Conservation (phyloP, 768 basidiomycete genomes). For the Suillus weaverae region DNA sequence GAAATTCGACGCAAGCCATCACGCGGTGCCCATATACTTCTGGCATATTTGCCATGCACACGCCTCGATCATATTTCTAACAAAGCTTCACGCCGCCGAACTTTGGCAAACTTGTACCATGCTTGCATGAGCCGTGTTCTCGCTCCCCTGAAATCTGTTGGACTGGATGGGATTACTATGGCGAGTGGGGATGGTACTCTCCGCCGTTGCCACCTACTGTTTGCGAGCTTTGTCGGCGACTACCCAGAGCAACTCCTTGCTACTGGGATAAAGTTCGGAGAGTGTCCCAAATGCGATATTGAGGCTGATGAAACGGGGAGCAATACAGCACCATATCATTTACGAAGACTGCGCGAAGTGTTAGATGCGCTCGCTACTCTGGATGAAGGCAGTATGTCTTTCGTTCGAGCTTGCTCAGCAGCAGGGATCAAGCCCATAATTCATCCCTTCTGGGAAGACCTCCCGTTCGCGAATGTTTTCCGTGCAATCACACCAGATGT, state of each 20-base stretch:
- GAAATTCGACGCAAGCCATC: conserved; percentile 12
- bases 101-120: conserved; percentile 11
- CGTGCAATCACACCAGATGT: conserved; percentile 32
- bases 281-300: conserved; percentile 5
- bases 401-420: conserved; percentile 7
- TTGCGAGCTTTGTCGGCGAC: conserved; percentile 9
- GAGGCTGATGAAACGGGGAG: too few species aligned
- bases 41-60: background rate
- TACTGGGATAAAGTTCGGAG: conserved; percentile 1
- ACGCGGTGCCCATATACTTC: conserved; percentile 6
- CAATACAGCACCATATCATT: too few species aligned
- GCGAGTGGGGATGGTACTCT: conserved; percentile 8
- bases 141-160: conserved; percentile 7
- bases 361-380: conserved; percentile 17
- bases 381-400: conserved; percentile 1
- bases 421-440: conserved; percentile 18
- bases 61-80: conserved; percentile 13
- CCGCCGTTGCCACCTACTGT: conserved; percentile 3
- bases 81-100: conserved; percentile 7
- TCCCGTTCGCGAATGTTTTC: conserved; percentile 29
- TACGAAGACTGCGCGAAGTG: background rate
- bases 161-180: conserved; percentile 3
- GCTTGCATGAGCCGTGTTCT: conserved; percentile 7
- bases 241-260: conserved; percentile 12
- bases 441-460: conserved; percentile 25